Base-by-base conservation (phyloP, 2,329 filamentous ascomycete species). In the Nigrospora oryzae region DNA sequence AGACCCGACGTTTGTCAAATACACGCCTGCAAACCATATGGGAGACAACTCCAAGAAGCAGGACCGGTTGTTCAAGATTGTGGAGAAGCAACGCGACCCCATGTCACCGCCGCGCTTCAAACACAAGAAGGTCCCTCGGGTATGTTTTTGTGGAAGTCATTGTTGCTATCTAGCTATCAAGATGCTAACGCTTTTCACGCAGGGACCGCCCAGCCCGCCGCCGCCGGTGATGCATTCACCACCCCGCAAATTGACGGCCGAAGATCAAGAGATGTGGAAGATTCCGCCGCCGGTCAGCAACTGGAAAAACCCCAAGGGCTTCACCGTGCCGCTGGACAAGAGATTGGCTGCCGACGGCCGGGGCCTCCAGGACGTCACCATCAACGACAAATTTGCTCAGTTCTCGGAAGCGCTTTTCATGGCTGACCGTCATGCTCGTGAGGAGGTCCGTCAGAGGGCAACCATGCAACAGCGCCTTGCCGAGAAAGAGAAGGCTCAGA, bases 61-160 rank as follows among this genome's bases (percentile, higher is more conserved):
- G 57, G 90, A 97, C 58, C 83, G 93, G 13, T 95, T 98, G 53
- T 94, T 98, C 80, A 97, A 97, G 73, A 97, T 98, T 66, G 89
- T 96, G 34, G 89, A 96, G 64, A 77, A 89, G 45, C 91, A 97
- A 63, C 77, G 84, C 54, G 93, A 98, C 66, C 93, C 93, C 0
- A 86, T 96, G 84, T 91, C 96, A 60, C 93, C 93, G 1, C 91
- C 93, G 2, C 97, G 96, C 60, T 96, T 97, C 71, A 97, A 97
- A 67, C 89, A 96, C 70, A 97, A 97, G 74, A 95, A 96, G 69
- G 95, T 98, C 46, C 91, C 91, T 11, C 80, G 89, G 33, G 34
- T 36, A 36, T n/a, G 34, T 36, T 12, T 36, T 6, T 5, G 34
- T 11, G 5, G 15, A 14, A 11, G 8, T 36, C 7, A 28, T 28